Conservation (phyloP, 805 yeast genomes). For the Ogataea degrootiae region DNA sequence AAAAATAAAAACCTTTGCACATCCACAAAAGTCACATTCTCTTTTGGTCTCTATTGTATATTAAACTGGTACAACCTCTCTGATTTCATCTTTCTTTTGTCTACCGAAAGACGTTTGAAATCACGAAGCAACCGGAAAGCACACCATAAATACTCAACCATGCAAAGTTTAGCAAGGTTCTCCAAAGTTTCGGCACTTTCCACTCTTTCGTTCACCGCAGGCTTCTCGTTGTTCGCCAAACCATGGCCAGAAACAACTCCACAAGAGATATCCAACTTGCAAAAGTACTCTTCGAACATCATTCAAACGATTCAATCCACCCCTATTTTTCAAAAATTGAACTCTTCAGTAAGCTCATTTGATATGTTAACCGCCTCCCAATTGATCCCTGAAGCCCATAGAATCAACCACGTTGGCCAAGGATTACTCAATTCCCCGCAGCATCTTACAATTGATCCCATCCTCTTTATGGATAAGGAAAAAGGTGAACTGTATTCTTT, state of each 20-base stretch:
- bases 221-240: constrained; percentile 27
- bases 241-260: constrained; percentile 27
- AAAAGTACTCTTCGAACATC: constrained; percentile 24
- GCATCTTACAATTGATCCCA: constrained; percentile 71
- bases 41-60: too few relatives aligned
- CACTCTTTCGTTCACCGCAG: constrained; percentile 21
- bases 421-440: constrained; percentile 69
- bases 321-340: constrained; percentile 23
- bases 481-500: constrained; percentile 56
- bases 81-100: too few relatives aligned
- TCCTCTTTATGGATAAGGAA: constrained; percentile 49
- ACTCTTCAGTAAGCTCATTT: constrained; percentile 20
- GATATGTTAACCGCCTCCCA: constrained; percentile 33
- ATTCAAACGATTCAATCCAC: constrained; percentile 24
- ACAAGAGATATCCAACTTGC: constrained; percentile 3
- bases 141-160: too few relatives aligned
- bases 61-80: too few relatives aligned
- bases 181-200: constrained; percentile 9
- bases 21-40: too few relatives aligned
- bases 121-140: too few relatives aligned
- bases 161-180: background rate
- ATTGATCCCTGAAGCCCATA: constrained; percentile 55
- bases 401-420: constrained; percentile 58
- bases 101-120: too few relatives aligned
- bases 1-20: too few relatives aligned